phyloP scores from a whole-genome alignment of 352 stramenopile species.

The Pelagophyceae sp. region DNA sequence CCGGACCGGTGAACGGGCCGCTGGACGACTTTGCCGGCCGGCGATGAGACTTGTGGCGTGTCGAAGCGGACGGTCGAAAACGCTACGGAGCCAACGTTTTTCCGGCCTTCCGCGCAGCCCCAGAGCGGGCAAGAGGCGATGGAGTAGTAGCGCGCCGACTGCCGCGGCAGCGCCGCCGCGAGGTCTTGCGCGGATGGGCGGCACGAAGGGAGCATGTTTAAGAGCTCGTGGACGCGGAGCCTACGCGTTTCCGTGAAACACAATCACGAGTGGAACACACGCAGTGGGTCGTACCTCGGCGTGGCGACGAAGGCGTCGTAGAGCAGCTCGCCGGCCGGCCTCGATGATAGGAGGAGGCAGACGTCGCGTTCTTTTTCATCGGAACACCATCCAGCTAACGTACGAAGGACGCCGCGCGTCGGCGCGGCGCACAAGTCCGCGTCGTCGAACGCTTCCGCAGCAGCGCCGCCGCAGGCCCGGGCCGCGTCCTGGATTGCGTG shows the following conservation, averaged over 20 bases:
- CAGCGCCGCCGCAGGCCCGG: neutral
- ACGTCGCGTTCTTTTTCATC: slow-evolving; percentile 57
- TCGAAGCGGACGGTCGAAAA: slow-evolving; percentile 81
- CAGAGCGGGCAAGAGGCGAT: slow-evolving; percentile 80
- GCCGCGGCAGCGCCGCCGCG: slow-evolving; percentile 65
- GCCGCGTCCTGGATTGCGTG: slow-evolving; percentile 23
- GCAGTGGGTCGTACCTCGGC: too few species aligned
- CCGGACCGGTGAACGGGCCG: slow-evolving; percentile 31
- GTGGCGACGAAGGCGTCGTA: slow-evolving; percentile 64
- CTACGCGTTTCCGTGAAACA: too few species aligned
- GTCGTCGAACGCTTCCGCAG: slow-evolving; percentile 35
- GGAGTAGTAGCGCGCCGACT: slow-evolving; percentile 89
- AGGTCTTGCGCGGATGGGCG: slow-evolving; percentile 64
- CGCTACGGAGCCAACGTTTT: slow-evolving; percentile 58
- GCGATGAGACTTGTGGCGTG: slow-evolving; percentile 30
- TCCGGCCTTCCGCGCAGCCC: slow-evolving; percentile 33
- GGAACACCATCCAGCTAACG: slow-evolving; percentile 40
- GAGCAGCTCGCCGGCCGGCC: slow-evolving; percentile 44
- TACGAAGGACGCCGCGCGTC: slow-evolving; percentile 35
- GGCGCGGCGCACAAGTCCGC: slow-evolving; percentile 59
- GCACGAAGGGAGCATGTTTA: slow-evolving; percentile 82
- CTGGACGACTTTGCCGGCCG: slow-evolving; percentile 30
- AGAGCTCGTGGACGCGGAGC: slow-evolving; percentile 74
- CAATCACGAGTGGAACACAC: too few species aligned
- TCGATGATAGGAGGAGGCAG: slow-evolving; percentile 64